Percentiles rank a stretch among this genome's conserved stretches.
Evolutionary conservation across 805 yeast species (phyloP).

Genomic region (Nakazawaea ishiwadae): DNA sequence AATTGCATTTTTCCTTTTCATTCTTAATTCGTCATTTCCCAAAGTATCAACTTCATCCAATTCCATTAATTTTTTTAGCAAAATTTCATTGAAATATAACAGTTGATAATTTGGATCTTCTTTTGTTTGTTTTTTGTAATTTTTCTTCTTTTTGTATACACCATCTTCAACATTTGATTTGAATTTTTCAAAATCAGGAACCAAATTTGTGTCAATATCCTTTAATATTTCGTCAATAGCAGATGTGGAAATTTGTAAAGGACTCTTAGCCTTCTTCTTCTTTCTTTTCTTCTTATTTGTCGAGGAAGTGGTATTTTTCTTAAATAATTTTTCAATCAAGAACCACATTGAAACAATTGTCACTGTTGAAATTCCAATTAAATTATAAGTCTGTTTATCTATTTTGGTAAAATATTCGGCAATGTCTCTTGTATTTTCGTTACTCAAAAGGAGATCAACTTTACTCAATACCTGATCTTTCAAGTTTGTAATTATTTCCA

Average conservation of each 20-base stretch:
- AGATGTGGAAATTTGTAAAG: neutral
- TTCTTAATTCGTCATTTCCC: constrained; percentile 45
- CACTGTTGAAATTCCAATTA: constrained; percentile 6
- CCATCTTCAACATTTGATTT: constrained; percentile 12
- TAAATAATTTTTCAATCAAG: constrained; percentile 1
- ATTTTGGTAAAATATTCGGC: neutral
- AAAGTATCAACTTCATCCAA: constrained; percentile 60
- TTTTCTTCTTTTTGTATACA: constrained; percentile 1
- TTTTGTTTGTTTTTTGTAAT: constrained; percentile 4
- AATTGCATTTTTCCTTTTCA: constrained; percentile 54
- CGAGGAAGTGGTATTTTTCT: neutral
- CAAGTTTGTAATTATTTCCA: too few species aligned
- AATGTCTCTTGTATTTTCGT: neutral
- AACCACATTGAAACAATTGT: constrained; percentile 9
- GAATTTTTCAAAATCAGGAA: constrained; percentile 11
- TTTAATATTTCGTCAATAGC: constrained; percentile 5
- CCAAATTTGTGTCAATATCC: neutral
- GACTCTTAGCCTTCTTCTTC: constrained; percentile 11
- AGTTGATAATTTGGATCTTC: constrained; percentile 35
- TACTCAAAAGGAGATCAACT: neutral
- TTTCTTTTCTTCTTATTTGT: constrained; percentile 4
- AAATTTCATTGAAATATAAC: constrained; percentile 60
- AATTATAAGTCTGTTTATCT: constrained; percentile 3
- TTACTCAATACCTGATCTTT: constrained; percentile 14
- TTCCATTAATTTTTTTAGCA: constrained; percentile 60